Evolutionary conservation across 2,329 filamentous ascomycete genomes (phyloP), one percentile per base, ranked within the genome.

Genomic region (Exophiala aquamarina): DNA sequence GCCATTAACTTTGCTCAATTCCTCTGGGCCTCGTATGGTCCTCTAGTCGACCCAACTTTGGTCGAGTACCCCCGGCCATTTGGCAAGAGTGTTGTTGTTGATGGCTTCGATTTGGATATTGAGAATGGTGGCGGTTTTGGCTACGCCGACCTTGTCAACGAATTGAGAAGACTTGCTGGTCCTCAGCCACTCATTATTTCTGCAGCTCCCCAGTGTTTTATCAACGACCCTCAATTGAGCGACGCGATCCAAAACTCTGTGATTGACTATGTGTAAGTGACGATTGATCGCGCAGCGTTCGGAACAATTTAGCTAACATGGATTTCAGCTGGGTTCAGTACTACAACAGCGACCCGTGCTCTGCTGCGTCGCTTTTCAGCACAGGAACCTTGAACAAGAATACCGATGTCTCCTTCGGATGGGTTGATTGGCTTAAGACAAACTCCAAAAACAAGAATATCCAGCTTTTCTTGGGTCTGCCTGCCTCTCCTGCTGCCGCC

Each of bases 31-130:
- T 84, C 83, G 53, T 89, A 89, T 63, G 86, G 86, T 2, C 82
- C 85, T 3, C 61, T 66, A 6, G 60, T 65, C n/a, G 52, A 55
- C 31, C 38, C 48, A 9, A 49, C 28, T 19, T 9, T 46, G 29
- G 47, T 29, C 58, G 66, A 10, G 70, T 66, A 21, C 71, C 72
- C 79, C 46, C 79, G 87, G 7, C 86, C 86, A 1, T 89, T 89
- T 62, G 83, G 83, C 44, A 29, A 28, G 10, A 66, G 69, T 10
- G 79, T 82, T 8, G 72, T 79, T 3, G 69, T 90, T 33, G 84
- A 90, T 63, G 87, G 87, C 3, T 89, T 90, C 63, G 86, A 90
- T 66, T 81, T 89, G 54, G 86, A 90, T 63, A 83, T 89, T 52
- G 86, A 89, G 67, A 72, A 78, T 3, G 60, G 63, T 29, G 60